These are phyloP conservation scores for Neocatenulostroma microsporum DNA, from an alignment of 2,329 filamentous ascomycete species.

Conservation along the genomic window DNA sequence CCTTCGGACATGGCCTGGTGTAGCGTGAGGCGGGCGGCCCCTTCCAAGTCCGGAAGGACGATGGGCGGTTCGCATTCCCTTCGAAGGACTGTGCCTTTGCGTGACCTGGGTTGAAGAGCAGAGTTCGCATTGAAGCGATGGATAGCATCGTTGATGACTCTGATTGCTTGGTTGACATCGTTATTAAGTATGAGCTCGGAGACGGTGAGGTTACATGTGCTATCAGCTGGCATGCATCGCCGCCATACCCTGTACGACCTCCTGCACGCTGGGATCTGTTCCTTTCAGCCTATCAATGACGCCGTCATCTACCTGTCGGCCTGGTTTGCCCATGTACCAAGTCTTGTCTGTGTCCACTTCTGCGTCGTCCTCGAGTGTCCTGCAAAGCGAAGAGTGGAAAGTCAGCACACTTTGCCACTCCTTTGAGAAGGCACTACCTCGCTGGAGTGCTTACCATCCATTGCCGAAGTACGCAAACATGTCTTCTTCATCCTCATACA, in stretches of 20 bases:
- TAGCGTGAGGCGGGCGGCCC: not conserved
- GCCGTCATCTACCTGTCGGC: slow-evolving; percentile 1
- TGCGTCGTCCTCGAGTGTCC: slow-evolving; percentile 10
- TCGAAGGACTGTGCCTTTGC: not conserved
- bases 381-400: no score
- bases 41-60: not conserved
- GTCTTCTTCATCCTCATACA: slow-evolving; percentile 14
- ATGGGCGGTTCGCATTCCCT: not conserved
- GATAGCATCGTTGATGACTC: slow-evolving; percentile 5
- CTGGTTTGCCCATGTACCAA: slow-evolving; percentile 13
- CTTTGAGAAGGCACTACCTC: no score
- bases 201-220: slow-evolving; percentile 4
- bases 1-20: not conserved
- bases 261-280: slow-evolving; percentile 10
- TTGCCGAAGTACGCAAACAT: slow-evolving; percentile 16
- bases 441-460: no score
- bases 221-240: slow-evolving; percentile 7
- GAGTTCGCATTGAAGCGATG: slow-evolving; percentile 1
- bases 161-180: slow-evolving; percentile 5
- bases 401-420: no score
- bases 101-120: not conserved
- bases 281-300: slow-evolving; percentile 14
- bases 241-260: slow-evolving; percentile 8
- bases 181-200: slow-evolving; percentile 3
- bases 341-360: slow-evolving; percentile 12